These are phyloP conservation scores for Cutaneotrichosporon cutaneum DNA, from an alignment of 1,284 basidiomycete species.

Conservation along the genomic window DNA sequence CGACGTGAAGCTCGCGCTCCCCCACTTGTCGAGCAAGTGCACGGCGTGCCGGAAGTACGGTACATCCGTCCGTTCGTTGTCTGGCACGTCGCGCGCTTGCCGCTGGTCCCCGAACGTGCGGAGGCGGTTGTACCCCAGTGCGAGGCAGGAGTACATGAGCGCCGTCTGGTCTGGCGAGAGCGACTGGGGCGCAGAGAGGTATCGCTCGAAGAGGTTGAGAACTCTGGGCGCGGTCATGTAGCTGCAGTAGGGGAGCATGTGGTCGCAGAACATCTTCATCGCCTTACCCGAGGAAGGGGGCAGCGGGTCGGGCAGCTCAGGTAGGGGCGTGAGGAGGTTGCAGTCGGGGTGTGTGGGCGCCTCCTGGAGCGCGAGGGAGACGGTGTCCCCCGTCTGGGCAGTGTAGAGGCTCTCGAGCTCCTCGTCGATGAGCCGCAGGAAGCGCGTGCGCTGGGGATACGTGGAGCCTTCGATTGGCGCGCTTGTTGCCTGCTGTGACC, in stretches of 20 bases:
- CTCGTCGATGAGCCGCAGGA: slow-evolving; percentile 10
- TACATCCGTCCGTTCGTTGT: slow-evolving; percentile 16
- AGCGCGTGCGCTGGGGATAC: slow-evolving; percentile 22
- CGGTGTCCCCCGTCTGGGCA: slow-evolving; percentile 13
- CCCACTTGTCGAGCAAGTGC: slow-evolving; percentile 20
- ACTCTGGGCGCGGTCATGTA: slow-evolving; percentile 21
- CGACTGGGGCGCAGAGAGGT: slow-evolving; percentile 14
- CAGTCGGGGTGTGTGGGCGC: slow-evolving; percentile 15
- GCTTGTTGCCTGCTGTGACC: slow-evolving; percentile 18
- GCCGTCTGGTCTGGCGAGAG: slow-evolving; percentile 21
- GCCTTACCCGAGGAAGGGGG: slow-evolving; percentile 15
- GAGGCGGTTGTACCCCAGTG: slow-evolving; percentile 19
- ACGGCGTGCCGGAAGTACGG: slow-evolving; percentile 22
- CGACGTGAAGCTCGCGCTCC: slow-evolving; percentile 21
- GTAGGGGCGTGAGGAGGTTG: slow-evolving; percentile 19
- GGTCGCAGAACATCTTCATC: slow-evolving; percentile 20
- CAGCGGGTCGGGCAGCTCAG: slow-evolving; percentile 16
- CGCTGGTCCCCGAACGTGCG: slow-evolving; percentile 4
- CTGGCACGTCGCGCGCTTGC: slow-evolving; percentile 4
- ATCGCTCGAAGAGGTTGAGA: slow-evolving; percentile 19
- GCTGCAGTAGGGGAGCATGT: slow-evolving; percentile 24
- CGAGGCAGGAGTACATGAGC: slow-evolving; percentile 19
- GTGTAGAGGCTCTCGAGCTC: slow-evolving; percentile 22
- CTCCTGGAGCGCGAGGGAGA: slow-evolving; percentile 19
- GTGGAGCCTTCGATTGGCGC: slow-evolving; percentile 22